Evolutionary conservation across 1,284 basidiomycete genomes (phyloP), one percentile per base, ranked within the genome.

Genomic region (Papiliotrema laurentii): DNA sequence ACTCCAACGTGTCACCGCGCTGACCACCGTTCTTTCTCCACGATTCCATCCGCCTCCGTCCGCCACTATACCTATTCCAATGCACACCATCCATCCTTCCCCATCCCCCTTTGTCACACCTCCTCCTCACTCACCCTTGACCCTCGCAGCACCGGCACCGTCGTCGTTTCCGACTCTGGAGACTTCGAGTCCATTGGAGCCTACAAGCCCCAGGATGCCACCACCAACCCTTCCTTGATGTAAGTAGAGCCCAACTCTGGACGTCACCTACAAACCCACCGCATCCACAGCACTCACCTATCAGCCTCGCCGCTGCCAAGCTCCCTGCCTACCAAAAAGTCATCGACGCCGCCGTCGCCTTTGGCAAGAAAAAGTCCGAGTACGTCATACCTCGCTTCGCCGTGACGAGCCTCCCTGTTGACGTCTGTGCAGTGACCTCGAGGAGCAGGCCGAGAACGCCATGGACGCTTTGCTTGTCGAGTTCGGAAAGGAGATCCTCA

Each of bases 401-500:
- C 36, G n/a, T 51, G 40, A 5, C 9, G 31, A 11, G 10, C 35
- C 31, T 14, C n/a, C 30, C 10, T 5, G 39, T 28, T 7, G 30
- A 16, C 21, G 13, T 25, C 9, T 21, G n/a, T n/a, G n/a, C 39
- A 71, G 83, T 43, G 78, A 81, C 75, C 41, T 85, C 54, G 84
- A 93, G 37, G 72, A 75, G 41, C 84, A 93, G 74, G 76, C 82
- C 53, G 82, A 85, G 62, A 78, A 81, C 59, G 91, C 93, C 52
- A 78, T 85, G 54, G 94, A 98, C 77, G 84, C 89, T 62, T 81
- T 98, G 61, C 84, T 97, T 56, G 90, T 97, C 67, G 91, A 90
- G 74, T 99, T 99, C 76, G 94, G 94, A 63, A 86, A 84, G 75
- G 91, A 89, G 78, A 97, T 99, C 72, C 81, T 98, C 52, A 79